Evolutionary conservation across 2,329 filamentous ascomycete genomes (phyloP), one percentile per base, ranked within the genome.

Genomic region (Rhytidhysteron rufulum): DNA sequence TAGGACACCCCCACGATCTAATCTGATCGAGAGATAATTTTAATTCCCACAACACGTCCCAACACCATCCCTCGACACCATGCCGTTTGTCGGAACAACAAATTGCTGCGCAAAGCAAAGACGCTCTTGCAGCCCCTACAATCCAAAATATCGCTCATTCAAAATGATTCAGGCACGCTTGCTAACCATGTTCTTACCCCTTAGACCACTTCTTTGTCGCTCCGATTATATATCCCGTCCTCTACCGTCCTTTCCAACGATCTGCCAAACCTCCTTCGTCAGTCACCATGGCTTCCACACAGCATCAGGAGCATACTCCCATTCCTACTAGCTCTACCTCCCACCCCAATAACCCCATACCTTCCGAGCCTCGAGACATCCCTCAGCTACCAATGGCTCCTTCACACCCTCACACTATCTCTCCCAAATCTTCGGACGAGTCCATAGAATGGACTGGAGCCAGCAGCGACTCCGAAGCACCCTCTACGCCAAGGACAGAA

Each of bases 321-420:
- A 65, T 73, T 32, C 70, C 71, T 22, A 58, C 60, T 41, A 65
- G 61, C 29, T 49, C 62, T 3, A 71, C 68, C 32, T 72, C 70
- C 33, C 68, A 73, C 47, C 70, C 70, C 1, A 47, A 68, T 53
- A 66, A 73, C 45, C 69, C 70, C 1, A 68, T 73, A 15, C 70
- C 71, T 31, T 52, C 47, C 30, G 69, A 73, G 47, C 70, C 71
- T 4, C 47, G 51, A 30, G 37, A 43, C 15, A 48, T 59, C n/a
- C 57, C 59, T 15, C 48, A 61, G 44, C 65, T 62, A 41, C 41
- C 45, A 24, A 42, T 62, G 35, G 43, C 48, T 10, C 42, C 53
- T 10, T 52, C 57, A 38, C 54, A 56, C 19, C 44, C 56, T 42
- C 58, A 62, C 42, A 54, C 57, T 39, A 52, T 47, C 13, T 69